These are phyloP conservation scores for Aspergillus sp. DNA, from an alignment of 2,329 filamentous ascomycete genomes.

Conservation along the genomic window DNA sequence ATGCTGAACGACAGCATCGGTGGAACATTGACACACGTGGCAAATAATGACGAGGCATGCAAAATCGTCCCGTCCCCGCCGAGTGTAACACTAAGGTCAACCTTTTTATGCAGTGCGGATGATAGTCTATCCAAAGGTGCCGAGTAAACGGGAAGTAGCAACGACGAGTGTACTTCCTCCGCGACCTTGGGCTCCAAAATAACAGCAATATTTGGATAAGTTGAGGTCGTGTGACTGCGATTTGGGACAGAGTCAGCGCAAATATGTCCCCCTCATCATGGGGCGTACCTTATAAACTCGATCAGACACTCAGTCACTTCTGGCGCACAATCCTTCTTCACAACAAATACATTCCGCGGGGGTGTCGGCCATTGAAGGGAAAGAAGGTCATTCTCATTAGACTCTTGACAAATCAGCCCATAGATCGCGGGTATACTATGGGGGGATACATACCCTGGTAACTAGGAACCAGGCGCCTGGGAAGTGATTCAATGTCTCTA, in stretches of 20 bases:
- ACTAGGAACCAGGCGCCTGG: constrained; percentile 61
- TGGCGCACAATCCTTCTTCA: constrained; percentile 67
- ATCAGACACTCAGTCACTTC: constrained; percentile 60
- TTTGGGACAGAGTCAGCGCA: constrained; percentile 1
- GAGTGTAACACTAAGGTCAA: constrained; percentile 86
- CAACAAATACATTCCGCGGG: constrained; percentile 69
- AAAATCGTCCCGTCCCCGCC: constrained; percentile 93
- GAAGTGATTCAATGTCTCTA: constrained; percentile 49
- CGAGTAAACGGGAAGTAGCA: constrained; percentile 75
- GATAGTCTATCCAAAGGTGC: constrained; percentile 39
- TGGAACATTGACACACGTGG: constrained; percentile 77
- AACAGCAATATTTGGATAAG: constrained; percentile 80
- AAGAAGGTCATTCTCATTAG: constrained; percentile 62
- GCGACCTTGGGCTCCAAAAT: constrained; percentile 82
- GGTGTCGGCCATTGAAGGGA: constrained; percentile 70
- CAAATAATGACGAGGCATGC: constrained; percentile 84
- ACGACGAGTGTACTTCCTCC: constrained; percentile 67
- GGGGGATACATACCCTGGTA: constrained; percentile 61
- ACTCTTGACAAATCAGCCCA: constrained; percentile 50
- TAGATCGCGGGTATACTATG: background rate
- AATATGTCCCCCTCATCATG: background rate
- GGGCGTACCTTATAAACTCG: constrained; percentile 58
- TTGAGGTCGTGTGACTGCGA: constrained; percentile 70
- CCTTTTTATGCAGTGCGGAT: constrained; percentile 71
- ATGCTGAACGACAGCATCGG: constrained; percentile 95